Percentiles rank a stretch among this genome's conserved stretches.
Evolutionary conservation across 2,329 filamentous ascomycete genomes (phyloP).

Genomic region (Ascochyta rabiei): DNA sequence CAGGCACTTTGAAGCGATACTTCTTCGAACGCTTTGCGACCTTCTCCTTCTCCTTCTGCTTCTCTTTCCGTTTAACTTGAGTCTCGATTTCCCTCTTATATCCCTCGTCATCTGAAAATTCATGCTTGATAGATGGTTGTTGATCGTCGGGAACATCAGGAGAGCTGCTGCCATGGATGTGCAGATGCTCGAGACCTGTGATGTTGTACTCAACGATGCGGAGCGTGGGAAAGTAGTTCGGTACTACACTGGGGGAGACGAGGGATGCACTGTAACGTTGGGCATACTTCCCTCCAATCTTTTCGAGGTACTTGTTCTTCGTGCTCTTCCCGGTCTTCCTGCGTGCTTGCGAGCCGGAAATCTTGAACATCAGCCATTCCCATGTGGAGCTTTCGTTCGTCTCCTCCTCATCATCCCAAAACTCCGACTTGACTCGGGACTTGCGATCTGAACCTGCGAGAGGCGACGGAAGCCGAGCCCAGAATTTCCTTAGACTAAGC

Average conservation of each 20-base stretch:
- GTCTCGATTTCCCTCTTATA: conserved; percentile 51
- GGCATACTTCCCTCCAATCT: conserved; percentile 79
- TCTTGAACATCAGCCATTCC: conserved; percentile 25
- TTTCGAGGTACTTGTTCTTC: conserved; percentile 65
- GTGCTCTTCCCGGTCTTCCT: conserved; percentile 40
- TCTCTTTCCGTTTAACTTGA: conserved; percentile 52
- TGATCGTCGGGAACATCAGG: conserved; percentile 10
- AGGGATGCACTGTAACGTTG: conserved; percentile 84
- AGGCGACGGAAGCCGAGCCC: conserved; percentile 71
- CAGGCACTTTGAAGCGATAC: conserved; percentile 62
- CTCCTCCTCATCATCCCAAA: conserved; percentile 21
- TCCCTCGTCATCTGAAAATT: conserved; percentile 35
- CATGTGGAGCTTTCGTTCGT: conserved; percentile 27
- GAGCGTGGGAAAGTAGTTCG: conserved; percentile 88
- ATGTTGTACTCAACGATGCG: conserved; percentile 96
- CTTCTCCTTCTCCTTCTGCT: conserved; percentile 55
- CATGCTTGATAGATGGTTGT: conserved; percentile 9
- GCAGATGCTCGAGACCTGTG: conserved; percentile 68
- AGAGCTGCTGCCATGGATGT: conserved; percentile 14
- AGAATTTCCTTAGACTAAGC: conserved; percentile 74
- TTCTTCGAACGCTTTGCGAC: conserved; percentile 39
- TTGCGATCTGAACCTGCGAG: conserved; percentile 28
- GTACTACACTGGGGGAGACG: conserved; percentile 85
- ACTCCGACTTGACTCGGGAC: conserved; percentile 1
- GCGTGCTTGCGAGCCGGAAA: conserved; percentile 22